Evolutionary conservation across 345 rosid genomes (phyloP).

Genomic region (Dimocarpus longan): DNA sequence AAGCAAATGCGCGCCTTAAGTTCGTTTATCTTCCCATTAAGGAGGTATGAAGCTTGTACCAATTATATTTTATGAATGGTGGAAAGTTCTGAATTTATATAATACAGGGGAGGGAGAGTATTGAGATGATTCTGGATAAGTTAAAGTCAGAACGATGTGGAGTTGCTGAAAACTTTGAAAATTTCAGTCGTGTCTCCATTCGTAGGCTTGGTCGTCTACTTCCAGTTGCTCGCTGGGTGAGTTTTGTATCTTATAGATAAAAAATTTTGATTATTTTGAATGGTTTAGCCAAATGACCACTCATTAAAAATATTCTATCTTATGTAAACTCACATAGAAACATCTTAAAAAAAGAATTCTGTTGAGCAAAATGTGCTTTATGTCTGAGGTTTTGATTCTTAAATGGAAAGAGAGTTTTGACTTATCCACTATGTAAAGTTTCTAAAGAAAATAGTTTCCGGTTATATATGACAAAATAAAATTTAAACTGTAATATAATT

Average conservation of each 20-base stretch:
- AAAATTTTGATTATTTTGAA: not conserved
- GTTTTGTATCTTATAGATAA: conserved; percentile 17
- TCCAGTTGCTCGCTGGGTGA: conserved; percentile 84
- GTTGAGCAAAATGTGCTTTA: not conserved
- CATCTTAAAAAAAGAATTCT: not conserved
- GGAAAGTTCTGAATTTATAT: not conserved
- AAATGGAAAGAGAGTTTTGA: not conserved
- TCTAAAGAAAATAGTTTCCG: not conserved
- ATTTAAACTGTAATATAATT: not conserved
- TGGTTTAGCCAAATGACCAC: not conserved
- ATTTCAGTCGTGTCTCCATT: conserved; percentile 60
- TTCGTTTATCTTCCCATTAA: conserved; percentile 66
- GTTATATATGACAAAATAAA: not conserved
- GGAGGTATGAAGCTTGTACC: conserved; percentile 44
- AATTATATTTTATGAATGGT: not conserved
- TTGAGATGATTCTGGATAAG: conserved; percentile 54
- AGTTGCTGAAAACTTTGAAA: conserved; percentile 47
- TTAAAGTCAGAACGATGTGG: conserved; percentile 50
- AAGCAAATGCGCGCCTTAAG: conserved; percentile 73
- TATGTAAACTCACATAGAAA: not conserved
- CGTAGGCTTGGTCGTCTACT: conserved; percentile 82
- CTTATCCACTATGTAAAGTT: not conserved
- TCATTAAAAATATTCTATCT: not conserved
- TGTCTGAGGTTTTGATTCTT: not conserved
- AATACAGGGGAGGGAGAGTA: conserved; percentile 69